A percentile compares a stretch with the other conserved stretches of the same genome.
Evolutionary conservation across 139 green algal genomes (phyloP).

Genomic region (Auxenochlorella pyrenoidosa): DNA sequence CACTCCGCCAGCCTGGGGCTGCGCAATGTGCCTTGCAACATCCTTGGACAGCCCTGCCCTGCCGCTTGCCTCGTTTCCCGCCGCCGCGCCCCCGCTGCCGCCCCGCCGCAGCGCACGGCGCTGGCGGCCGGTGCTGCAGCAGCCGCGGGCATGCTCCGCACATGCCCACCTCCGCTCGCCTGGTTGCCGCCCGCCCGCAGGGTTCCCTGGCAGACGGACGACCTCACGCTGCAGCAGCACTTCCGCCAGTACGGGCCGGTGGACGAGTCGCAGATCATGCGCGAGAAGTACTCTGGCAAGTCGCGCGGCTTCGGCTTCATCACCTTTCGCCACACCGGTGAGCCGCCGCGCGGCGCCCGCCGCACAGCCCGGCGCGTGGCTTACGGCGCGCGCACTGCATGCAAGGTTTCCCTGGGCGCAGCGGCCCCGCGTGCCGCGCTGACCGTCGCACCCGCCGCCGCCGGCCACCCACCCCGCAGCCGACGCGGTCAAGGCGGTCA

Average conservation of each 20-base stretch:
- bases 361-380: background rate
- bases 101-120: too few relatives aligned
- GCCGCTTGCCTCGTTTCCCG: background rate
- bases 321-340: constrained; percentile 60
- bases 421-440: too few relatives aligned
- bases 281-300: constrained; percentile 69
- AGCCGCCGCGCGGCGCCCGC: background rate
- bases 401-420: too few relatives aligned
- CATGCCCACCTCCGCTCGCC: background rate
- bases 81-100: too few relatives aligned
- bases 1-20: too few relatives aligned
- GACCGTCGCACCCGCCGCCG: too few relatives aligned
- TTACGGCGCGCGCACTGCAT: background rate
- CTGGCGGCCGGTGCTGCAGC: too few relatives aligned
- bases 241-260: constrained; percentile 79
- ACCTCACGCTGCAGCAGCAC: constrained; percentile 76
- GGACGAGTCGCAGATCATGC: constrained; percentile 83
- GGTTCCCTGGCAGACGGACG: constrained; percentile 83
- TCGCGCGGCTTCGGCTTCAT: constrained; percentile 77
- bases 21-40: too few relatives aligned
- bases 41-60: background rate
- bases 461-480: background rate
- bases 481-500: background rate
- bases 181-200: background rate
- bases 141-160: too few relatives aligned